phyloP scores from a whole-genome alignment of 2,329 filamentous ascomycete genomes.

The Aspergillus melleus region DNA sequence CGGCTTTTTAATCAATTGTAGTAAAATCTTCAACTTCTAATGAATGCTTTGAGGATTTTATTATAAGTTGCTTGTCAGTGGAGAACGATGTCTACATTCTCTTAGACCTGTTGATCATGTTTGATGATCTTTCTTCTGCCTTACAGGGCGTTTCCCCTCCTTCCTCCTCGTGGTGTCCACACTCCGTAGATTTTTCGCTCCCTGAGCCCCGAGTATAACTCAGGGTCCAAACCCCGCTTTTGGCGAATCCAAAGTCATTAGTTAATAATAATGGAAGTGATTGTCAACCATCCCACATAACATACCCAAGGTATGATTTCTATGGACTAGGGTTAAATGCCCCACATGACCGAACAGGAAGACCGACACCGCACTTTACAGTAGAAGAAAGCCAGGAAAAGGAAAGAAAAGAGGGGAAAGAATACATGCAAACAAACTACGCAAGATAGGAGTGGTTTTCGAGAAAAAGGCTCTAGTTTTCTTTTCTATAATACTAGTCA shows the following conservation, averaged over 20 bases:
- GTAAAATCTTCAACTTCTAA: too few relatives aligned
- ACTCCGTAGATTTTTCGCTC: background rate
- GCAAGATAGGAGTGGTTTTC: background rate
- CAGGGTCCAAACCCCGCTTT: too few relatives aligned
- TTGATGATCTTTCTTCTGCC: background rate
- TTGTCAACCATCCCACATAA: background rate
- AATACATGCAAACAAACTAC: too few relatives aligned
- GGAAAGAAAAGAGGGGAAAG: too few relatives aligned
- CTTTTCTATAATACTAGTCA: constrained; percentile 23
- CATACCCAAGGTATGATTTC: background rate
- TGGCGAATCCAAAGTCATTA: too few relatives aligned
- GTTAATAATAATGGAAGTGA: background rate
- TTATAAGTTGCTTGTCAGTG: too few relatives aligned
- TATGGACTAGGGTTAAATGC: background rate
- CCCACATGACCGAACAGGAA: background rate
- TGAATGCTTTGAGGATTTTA: too few relatives aligned
- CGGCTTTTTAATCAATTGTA: too few relatives aligned
- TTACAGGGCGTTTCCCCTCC: background rate
- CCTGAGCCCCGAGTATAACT: too few relatives aligned
- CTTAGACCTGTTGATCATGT: background rate
- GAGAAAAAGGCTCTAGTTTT: background rate
- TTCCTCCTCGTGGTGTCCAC: background rate
- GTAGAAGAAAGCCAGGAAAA: too few relatives aligned
- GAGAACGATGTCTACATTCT: background rate
- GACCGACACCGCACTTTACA: background rate